A percentile compares a stretch with the other conserved stretches of the same genome.
Conservation (phyloP, 768 basidiomycete genomes). For the Scleroderma bovista region DNA sequence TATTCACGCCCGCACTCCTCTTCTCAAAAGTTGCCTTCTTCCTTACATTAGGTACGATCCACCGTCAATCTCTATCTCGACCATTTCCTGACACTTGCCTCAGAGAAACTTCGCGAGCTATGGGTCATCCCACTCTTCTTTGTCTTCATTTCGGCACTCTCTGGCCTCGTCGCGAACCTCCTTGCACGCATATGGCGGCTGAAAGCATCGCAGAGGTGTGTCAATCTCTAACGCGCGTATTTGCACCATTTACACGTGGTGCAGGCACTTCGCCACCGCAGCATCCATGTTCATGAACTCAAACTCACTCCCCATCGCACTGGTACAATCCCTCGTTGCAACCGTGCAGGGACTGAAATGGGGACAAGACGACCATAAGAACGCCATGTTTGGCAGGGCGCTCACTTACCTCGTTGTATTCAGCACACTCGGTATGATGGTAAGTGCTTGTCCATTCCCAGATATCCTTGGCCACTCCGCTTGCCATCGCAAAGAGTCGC, state of each 20-base stretch:
- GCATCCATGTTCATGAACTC: slow-evolving; percentile 92
- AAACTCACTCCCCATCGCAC: slow-evolving; percentile 90
- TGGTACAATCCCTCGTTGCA: slow-evolving; percentile 86
- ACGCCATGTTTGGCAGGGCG: slow-evolving; percentile 89
- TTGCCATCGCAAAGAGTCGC: background rate
- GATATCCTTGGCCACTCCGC: background rate
- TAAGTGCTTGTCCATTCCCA: slow-evolving; percentile 34
- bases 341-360: slow-evolving; percentile 81
- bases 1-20: slow-evolving; percentile 84
- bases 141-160: slow-evolving; percentile 63
- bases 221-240: background rate
- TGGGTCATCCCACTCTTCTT: slow-evolving; percentile 89
- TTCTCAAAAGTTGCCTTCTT: slow-evolving; percentile 97
- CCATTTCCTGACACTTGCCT: background rate
- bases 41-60: slow-evolving; percentile 60
- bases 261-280: slow-evolving; percentile 72
- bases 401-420: slow-evolving; percentile 88
- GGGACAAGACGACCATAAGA: slow-evolving; percentile 71
- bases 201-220: slow-evolving; percentile 70
- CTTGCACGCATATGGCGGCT: slow-evolving; percentile 63
- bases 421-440: slow-evolving; percentile 94
- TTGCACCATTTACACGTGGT: background rate
- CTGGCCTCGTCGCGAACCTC: slow-evolving; percentile 59
- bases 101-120: slow-evolving; percentile 73
- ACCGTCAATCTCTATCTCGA: background rate